Base-by-base conservation (phyloP, 2,329 filamentous ascomycete genomes). In the Beauveria rudraprayagi region DNA sequence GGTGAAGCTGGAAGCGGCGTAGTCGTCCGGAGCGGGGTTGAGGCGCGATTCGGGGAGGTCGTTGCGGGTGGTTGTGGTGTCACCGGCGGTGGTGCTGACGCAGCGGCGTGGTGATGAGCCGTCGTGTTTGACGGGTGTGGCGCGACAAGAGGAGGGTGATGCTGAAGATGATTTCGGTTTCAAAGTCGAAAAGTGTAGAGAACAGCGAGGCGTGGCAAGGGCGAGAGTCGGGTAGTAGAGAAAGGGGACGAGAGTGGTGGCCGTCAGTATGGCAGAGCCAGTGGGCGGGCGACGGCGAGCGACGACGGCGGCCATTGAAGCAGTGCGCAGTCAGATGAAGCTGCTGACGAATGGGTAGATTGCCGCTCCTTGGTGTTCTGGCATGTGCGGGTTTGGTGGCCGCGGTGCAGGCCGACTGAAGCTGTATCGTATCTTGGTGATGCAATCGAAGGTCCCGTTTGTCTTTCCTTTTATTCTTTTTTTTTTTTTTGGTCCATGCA, bases 21-120 rank as follows among this genome's bases (percentile, higher is more conserved):
- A 97, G 73, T 96, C 91, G 69, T 91, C 88, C 0, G 92, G 91
- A 0, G 83, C 71, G 2, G 93, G 93, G 71, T 96, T 90, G 22
- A 97, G 83, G 65, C 87, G 88, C 5, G 84, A 81, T 47, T 73
- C 70, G 30, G 77, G 74, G 14, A 79, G 70, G 52, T 72, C 67
- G 64, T 75, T 75, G 60, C 71, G 60, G n/a, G 70, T 67, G 11
- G 69, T 66, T 22, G 67, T 19, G 17, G 41, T 54, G 48, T 26
- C 46, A 56, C 28, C 14, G 3, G 56, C 50, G 22, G 56, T 41
- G 19, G 46, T 58, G 56, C 47, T 51, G 46, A 28, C n/a, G 41
- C 30, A 60, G 56, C 40, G 19, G 53, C 54, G 44, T 30, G 17
- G 24, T 43, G 56, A 51, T 22, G 19, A 43, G 17, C 40, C 11